Conservation (phyloP, 2,329 filamentous ascomycete genomes). For the Aspergillus novofumigatus region DNA sequence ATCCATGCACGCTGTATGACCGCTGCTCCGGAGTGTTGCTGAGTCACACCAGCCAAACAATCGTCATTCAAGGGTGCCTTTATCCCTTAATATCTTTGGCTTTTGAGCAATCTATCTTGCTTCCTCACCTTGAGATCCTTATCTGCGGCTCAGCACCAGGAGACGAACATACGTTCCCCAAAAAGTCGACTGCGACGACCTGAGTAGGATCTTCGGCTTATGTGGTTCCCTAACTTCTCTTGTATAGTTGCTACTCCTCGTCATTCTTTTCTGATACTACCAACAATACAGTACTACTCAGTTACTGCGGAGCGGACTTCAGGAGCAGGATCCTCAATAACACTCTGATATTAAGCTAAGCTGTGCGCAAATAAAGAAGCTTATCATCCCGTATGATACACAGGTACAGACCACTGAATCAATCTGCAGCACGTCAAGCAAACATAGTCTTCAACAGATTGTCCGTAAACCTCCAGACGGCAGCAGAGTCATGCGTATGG, state of each 20-base stretch:
- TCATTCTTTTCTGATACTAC: neutral
- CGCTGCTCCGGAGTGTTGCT: neutral
- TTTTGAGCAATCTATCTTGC: neutral
- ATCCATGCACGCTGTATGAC: neutral
- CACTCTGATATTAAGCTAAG: conserved; percentile 62
- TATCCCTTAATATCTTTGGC: too few relatives aligned
- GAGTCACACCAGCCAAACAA: neutral
- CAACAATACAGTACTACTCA: conserved; percentile 56
- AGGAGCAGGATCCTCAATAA: conserved; percentile 68
- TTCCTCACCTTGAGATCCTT: neutral
- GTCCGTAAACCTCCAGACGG: neutral
- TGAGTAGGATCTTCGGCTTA: conserved; percentile 66
- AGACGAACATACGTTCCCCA: conserved; percentile 62
- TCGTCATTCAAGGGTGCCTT: neutral
- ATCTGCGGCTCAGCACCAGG: too few relatives aligned
- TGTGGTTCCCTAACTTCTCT: neutral
- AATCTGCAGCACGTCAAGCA: neutral
- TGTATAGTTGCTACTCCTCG: neutral
- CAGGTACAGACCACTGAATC: neutral
- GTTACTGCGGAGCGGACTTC: conserved; percentile 71
- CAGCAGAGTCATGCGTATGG: conserved; percentile 7
- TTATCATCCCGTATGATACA: conserved; percentile 1
- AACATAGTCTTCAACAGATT: neutral
- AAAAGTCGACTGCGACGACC: conserved; percentile 62
- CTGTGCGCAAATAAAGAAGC: conserved; percentile 44